A percentile compares a stretch with the other conserved stretches of the same genome.
phyloP scores from a whole-genome alignment of 2,329 filamentous ascomycete genomes.

The Cladosporium sp. region DNA sequence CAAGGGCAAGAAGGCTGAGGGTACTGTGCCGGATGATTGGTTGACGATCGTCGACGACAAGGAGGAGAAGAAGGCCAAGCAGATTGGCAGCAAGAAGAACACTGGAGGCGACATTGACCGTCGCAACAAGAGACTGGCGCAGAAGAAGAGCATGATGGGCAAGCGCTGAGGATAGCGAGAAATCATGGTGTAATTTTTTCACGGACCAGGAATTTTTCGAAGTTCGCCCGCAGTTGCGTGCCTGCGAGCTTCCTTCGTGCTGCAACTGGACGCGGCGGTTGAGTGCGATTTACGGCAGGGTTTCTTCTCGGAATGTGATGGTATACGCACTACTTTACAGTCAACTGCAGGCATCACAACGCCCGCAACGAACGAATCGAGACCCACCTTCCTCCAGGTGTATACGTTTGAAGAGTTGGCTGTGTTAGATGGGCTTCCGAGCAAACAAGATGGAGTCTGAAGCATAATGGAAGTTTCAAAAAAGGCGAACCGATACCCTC shows the following conservation, averaged over 20 bases:
- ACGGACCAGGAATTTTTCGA: neutral
- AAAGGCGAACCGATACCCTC: conserved; percentile 11
- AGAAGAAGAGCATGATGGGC: conserved; percentile 17
- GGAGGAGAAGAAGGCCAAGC: conserved; percentile 54
- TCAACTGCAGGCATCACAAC: too few relatives aligned
- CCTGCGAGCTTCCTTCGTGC: too few relatives aligned
- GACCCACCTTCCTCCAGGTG: neutral
- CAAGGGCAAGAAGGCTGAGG: conserved; percentile 81
- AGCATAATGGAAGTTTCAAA: too few relatives aligned
- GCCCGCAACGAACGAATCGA: too few relatives aligned
- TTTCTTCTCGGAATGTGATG: too few relatives aligned
- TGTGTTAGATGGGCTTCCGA: neutral
- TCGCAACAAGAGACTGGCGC: conserved; percentile 18
- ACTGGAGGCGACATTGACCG: conserved; percentile 37
- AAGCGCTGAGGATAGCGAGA: neutral
- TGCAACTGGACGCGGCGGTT: too few relatives aligned
- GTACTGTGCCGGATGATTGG: conserved; percentile 73
- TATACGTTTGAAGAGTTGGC: neutral
- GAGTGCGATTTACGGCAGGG: too few relatives aligned
- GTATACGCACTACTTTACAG: too few relatives aligned
- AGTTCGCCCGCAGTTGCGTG: too few relatives aligned
- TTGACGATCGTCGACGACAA: conserved; percentile 82
- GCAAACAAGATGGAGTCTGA: neutral
- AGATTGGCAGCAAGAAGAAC: conserved; percentile 47
- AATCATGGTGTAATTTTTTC: neutral